These are phyloP conservation scores for Dioszegia aurantiaca DNA, from an alignment of 768 basidiomycete species.

Conservation along the genomic window DNA sequence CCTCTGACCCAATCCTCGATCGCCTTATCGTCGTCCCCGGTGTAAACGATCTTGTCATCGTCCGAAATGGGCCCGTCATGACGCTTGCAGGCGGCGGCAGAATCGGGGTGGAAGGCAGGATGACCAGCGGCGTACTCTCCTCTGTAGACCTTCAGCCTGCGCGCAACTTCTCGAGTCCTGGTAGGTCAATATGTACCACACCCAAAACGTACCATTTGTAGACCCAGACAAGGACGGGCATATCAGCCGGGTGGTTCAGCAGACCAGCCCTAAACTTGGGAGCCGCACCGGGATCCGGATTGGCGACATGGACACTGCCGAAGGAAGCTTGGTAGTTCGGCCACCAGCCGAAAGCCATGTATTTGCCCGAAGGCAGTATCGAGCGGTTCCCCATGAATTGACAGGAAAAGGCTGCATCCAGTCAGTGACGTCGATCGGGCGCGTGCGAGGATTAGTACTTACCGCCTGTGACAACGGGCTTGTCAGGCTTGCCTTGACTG, in stretches of 20 bases:
- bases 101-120: slow-evolving; percentile 22
- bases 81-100: slow-evolving; percentile 9
- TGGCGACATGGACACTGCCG: slow-evolving; percentile 28
- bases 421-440: no score
- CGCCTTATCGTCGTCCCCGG: slow-evolving; percentile 27
- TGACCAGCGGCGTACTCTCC: slow-evolving; percentile 22
- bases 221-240: slow-evolving; percentile 20
- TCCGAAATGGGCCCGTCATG: slow-evolving; percentile 6
- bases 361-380: slow-evolving; percentile 13
- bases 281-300: slow-evolving; percentile 19
- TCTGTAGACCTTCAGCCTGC: slow-evolving; percentile 24
- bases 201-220: slow-evolving; percentile 20
- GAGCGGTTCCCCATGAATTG: slow-evolving; percentile 19
- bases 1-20: slow-evolving; percentile 27
- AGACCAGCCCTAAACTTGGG: slow-evolving; percentile 25
- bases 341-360: slow-evolving; percentile 18
- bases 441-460: not conserved
- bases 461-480: slow-evolving; percentile 19
- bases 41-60: slow-evolving; percentile 18
- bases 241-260: slow-evolving; percentile 24
- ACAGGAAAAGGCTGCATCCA: slow-evolving; percentile 15
- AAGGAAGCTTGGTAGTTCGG: slow-evolving; percentile 15
- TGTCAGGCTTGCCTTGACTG: slow-evolving; percentile 15
- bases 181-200: not conserved
- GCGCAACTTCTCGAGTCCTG: slow-evolving; percentile 25